These are phyloP conservation scores for Gracilaria caudata DNA, from an alignment of 23 red algal species.

Conservation along the genomic window DNA sequence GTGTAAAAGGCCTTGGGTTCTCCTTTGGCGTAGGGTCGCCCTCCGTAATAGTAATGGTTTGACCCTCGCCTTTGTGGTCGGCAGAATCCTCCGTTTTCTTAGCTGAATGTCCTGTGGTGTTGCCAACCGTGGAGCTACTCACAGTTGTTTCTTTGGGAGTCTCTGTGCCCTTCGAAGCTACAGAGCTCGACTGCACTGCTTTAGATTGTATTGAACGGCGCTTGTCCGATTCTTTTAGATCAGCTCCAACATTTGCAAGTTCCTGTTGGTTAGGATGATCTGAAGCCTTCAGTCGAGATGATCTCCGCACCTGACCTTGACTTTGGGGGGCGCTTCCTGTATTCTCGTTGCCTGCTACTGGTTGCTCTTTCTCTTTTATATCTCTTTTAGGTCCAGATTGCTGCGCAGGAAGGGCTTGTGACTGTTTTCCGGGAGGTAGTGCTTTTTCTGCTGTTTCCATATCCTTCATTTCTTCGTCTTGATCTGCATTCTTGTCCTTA, in stretches of 20 bases:
- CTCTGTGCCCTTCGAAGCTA: not conserved
- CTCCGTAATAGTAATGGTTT: not conserved
- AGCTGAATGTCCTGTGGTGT: not conserved
- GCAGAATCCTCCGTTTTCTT: not conserved
- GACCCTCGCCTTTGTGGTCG: not conserved
- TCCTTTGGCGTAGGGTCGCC: not conserved
- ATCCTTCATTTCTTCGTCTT: not conserved
- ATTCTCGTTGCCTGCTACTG: not conserved
- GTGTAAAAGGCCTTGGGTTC: slow-evolving; percentile 1
- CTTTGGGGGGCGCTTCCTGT: not conserved
- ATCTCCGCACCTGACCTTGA: slow-evolving; percentile 4
- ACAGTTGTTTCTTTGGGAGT: not conserved
- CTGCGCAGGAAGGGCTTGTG: not conserved
- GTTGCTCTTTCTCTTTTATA: not conserved
- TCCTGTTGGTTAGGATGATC: not conserved
- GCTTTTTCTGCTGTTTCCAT: not conserved
- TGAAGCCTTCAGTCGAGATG: slow-evolving; percentile 5
- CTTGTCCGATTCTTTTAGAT: not conserved
- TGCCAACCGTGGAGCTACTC: not conserved
- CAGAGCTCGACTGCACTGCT: not conserved
- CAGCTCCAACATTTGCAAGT: not conserved
- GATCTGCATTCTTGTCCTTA: no score
- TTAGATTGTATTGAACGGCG: not conserved
- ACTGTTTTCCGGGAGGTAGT: not conserved
- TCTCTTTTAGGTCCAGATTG: not conserved